phyloP scores from a whole-genome alignment of 139 green algal species.

The Closterium sp. region DNA sequence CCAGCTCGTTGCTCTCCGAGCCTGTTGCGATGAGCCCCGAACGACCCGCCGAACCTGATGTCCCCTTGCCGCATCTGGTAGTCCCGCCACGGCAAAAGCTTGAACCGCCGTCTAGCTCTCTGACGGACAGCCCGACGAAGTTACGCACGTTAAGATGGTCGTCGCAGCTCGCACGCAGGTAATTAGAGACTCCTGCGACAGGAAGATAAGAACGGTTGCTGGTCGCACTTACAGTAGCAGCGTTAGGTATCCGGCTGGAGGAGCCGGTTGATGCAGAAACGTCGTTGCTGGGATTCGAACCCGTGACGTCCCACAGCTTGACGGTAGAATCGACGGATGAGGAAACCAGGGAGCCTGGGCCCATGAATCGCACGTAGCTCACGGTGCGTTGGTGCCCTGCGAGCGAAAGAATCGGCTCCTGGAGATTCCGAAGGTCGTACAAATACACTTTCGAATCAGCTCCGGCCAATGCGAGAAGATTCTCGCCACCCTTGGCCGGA shows the following conservation, averaged over 20 bases:
- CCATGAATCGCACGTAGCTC: constrained; percentile 33
- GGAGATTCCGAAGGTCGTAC: constrained; percentile 27
- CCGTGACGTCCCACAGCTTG: constrained; percentile 22
- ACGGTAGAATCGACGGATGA: constrained; percentile 34
- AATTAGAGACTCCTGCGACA: not conserved
- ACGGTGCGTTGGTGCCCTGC: constrained; percentile 13
- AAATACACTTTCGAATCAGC: constrained; percentile 29
- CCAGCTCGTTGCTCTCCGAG: constrained; percentile 41
- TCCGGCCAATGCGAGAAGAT: constrained; percentile 7
- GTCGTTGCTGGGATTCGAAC: not conserved
- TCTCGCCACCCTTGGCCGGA: not conserved
- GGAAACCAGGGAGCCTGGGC: not conserved
- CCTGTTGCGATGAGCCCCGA: constrained; percentile 21
- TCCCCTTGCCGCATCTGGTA: not conserved
- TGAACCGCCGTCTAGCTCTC: not conserved
- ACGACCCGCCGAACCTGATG: not conserved
- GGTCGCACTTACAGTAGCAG: not conserved
- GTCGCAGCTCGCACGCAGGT: not conserved
- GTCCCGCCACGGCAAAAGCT: not conserved
- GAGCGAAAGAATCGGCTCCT: not conserved
- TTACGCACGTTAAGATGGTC: constrained; percentile 33
- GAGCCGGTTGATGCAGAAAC: not conserved
- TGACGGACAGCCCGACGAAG: constrained; percentile 34
- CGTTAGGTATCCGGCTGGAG: not conserved
- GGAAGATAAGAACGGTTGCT: not conserved